phyloP scores from a whole-genome alignment of 208 protist species.

The Angomonas ambiguus region DNA sequence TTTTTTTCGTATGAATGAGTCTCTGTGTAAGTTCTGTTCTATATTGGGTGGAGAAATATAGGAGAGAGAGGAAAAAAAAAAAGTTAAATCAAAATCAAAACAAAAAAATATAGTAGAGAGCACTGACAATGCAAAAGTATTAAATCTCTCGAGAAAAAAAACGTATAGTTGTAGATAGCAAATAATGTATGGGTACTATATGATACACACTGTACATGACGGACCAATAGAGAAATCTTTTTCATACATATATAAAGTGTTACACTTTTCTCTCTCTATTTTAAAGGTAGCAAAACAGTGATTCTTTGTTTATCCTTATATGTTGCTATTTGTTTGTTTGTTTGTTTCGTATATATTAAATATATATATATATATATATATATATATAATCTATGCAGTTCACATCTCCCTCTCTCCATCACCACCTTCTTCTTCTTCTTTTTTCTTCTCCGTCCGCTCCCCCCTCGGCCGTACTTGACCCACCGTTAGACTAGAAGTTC shows the following conservation, averaged over 20 bases:
- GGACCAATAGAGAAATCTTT: no score
- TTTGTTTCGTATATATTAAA: not conserved
- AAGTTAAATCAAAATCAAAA: conserved; percentile 7
- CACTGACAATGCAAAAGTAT: not conserved
- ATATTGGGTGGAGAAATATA: no score
- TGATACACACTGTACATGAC: no score
- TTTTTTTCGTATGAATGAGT: not conserved
- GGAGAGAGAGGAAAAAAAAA: no score
- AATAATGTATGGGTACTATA: not conserved
- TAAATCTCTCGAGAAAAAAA: not conserved
- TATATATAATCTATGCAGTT: no score
- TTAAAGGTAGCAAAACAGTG: not conserved
- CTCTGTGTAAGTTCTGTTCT: no score
- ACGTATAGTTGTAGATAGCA: not conserved
- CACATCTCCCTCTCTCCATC: not conserved
- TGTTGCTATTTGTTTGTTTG: not conserved
- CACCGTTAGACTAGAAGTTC: not conserved
- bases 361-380: no score
- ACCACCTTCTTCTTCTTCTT: not conserved
- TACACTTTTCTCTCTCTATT: no score
- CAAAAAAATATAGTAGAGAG: conserved; percentile 8
- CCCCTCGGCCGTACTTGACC: not conserved
- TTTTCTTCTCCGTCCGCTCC: not conserved
- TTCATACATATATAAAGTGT: no score
- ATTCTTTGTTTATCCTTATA: not conserved